Evolutionary conservation across 2,329 filamentous ascomycete species (phyloP).

Genomic region (Proliferodiscus dingleyae): DNA sequence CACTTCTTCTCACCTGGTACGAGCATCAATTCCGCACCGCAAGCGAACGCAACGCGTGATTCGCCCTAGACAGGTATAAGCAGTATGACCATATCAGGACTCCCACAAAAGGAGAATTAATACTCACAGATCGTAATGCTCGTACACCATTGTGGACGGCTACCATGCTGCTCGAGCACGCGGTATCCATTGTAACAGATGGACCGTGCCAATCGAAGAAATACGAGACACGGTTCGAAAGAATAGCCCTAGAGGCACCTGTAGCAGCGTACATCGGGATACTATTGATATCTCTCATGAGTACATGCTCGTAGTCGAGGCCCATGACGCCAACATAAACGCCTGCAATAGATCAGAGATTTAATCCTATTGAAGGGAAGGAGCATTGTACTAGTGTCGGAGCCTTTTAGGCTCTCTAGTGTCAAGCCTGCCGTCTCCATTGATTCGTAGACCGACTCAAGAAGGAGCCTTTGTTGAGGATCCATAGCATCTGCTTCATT

Average conservation of each 20-base stretch:
- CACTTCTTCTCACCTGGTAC: slow-evolving; percentile 20
- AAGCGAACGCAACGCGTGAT: slow-evolving; percentile 12
- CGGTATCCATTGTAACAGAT: slow-evolving; percentile 37
- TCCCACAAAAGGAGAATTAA: no score
- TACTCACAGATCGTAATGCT: slow-evolving; percentile 11
- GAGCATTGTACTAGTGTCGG: slow-evolving; percentile 15
- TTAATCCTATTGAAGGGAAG: no score
- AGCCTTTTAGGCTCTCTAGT: slow-evolving; percentile 15
- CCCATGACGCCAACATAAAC: slow-evolving; percentile 31
- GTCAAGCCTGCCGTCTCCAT: slow-evolving; percentile 21
- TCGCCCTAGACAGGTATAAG: no score
- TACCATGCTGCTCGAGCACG: slow-evolving; percentile 35
- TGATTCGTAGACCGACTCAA: slow-evolving; percentile 27
- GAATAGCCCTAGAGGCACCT: slow-evolving; percentile 30
- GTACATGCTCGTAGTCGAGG: slow-evolving; percentile 33
- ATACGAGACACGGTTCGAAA: slow-evolving; percentile 40
- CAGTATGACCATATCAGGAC: no score
- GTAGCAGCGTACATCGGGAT: slow-evolving; percentile 30
- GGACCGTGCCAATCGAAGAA: slow-evolving; percentile 37
- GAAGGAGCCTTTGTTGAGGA: slow-evolving; percentile 27
- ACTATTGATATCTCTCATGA: slow-evolving; percentile 26
- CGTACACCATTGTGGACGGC: slow-evolving; percentile 31
- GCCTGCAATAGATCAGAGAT: no score
- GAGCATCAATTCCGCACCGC: slow-evolving; percentile 21
- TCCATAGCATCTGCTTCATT: slow-evolving; percentile 27